Base-by-base conservation (phyloP, 2,329 filamentous ascomycete species). In the Coniochaeta sp. region DNA sequence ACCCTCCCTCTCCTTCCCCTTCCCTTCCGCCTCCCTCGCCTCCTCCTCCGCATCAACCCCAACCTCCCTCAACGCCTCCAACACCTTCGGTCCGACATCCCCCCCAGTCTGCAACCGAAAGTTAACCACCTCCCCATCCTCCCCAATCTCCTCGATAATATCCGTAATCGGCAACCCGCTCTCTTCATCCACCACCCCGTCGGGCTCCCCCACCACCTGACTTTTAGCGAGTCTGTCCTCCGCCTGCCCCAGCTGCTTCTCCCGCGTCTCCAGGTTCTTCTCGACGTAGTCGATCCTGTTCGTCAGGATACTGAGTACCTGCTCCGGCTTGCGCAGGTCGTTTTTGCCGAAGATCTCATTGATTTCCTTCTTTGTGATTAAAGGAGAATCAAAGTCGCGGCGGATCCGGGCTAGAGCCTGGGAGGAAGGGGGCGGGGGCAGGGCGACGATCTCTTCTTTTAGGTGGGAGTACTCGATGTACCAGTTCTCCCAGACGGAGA, bases 381-480 rank as follows among this genome's bases (percentile, higher is more conserved):
- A 71, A 32, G 83, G 69, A 57, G 84, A 82, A 38, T 82, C 76
- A 57, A 86, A 85, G 12, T 76, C 73, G 31, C 74, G 69, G 42
- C 80, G 79, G 45, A 86, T 78, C 27, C 70, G 70, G 7, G 78
- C 71, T 26, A 91, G 77, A 26, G 83, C 77, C 16, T 79, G 69
- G 6, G 72, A 69, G 68, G 51, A 78, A 67, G 49, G 73, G 10
- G 57, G 50, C 18, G 59, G 70, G 31, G 75, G 66, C 24, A 85
- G 65, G 4, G 72, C 74, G 50, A 82, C 70, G 27, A 97, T 79
- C 61, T 95, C 89, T 65, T 95, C 89, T 65, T 88, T 91, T 55
- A 97, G 77, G 22, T 85, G 82, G 64, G 96, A 89, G 67, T 97
- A 97, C 66, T 97, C 92, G 47, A 87, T 83, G 65, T 95, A 91